A percentile compares a stretch with the other conserved stretches of the same genome.
Evolutionary conservation across 2,329 filamentous ascomycete species (phyloP).

Genomic region (Aureobasidium vineae): DNA sequence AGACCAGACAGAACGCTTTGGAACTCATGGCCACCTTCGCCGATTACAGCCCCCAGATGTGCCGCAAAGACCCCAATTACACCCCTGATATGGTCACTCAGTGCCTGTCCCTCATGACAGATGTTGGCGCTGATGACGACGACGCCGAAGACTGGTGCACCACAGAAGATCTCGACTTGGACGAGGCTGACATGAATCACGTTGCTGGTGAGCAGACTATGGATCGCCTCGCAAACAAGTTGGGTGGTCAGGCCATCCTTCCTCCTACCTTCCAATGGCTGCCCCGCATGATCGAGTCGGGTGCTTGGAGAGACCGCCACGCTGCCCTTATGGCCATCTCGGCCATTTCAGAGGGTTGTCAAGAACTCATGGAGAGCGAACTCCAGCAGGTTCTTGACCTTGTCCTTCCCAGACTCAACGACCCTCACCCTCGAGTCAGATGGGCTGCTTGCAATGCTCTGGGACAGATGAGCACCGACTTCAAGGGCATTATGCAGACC

Average conservation of each 20-base stretch:
- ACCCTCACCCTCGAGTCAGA: conserved; percentile 88
- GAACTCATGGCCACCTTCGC: conserved; percentile 98
- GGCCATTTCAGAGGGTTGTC: conserved; percentile 95
- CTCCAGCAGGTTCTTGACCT: conserved; percentile 90
- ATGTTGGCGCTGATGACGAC: conserved; percentile 90
- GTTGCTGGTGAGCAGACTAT: conserved; percentile 98
- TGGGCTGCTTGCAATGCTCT: conserved; percentile 98
- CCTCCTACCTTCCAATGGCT: conserved; percentile 96
- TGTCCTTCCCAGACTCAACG: conserved; percentile 86
- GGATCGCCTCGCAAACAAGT: conserved; percentile 95
- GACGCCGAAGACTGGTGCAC: conserved; percentile 92
- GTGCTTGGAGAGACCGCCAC: conserved; percentile 91
- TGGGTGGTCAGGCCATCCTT: conserved; percentile 89
- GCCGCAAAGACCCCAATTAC: conserved; percentile 88
- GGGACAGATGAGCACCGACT: conserved; percentile 99
- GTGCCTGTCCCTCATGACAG: conserved; percentile 96
- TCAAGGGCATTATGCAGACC: conserved; percentile 95
- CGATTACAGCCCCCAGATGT: conserved; percentile 91
- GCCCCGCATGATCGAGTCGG: conserved; percentile 94
- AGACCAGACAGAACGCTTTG: conserved; percentile 88
- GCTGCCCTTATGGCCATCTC: conserved; percentile 98
- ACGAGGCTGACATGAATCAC: conserved; percentile 96
- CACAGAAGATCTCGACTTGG: conserved; percentile 89
- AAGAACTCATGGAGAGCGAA: conserved; percentile 92
- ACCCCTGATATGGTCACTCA: conserved; percentile 97